Evolutionary conservation across 805 yeast species (phyloP).

Genomic region (Ogataea ganodermae): DNA sequence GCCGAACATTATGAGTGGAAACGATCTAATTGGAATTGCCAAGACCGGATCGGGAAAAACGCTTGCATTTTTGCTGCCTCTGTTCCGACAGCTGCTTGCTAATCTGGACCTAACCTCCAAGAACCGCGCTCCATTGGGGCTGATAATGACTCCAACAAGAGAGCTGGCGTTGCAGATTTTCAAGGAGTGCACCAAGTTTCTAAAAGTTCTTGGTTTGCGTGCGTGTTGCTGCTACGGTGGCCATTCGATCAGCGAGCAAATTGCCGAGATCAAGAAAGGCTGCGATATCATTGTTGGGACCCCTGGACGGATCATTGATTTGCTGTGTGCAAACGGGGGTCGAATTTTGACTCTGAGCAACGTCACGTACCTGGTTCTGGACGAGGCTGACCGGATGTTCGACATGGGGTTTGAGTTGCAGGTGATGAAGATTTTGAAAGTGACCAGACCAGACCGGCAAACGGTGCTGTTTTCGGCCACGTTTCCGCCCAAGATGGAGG

Average conservation of each 20-base stretch:
- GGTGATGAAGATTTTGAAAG: slow-evolving; percentile 73
- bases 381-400: slow-evolving; percentile 96
- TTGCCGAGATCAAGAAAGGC: slow-evolving; percentile 74
- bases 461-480: slow-evolving; percentile 94
- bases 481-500: slow-evolving; percentile 78
- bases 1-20: slow-evolving; percentile 87
- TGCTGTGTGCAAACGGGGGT: slow-evolving; percentile 81
- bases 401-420: slow-evolving; percentile 98
- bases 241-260: slow-evolving; percentile 76
- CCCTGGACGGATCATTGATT: slow-evolving; percentile 91
- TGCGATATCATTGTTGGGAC: slow-evolving; percentile 86
- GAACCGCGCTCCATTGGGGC: slow-evolving; percentile 75
- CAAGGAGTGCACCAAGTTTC: slow-evolving; percentile 63
- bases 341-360: slow-evolving; percentile 66
- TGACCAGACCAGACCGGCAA: slow-evolving; percentile 82
- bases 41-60: slow-evolving; percentile 98
- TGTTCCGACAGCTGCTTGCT: slow-evolving; percentile 80
- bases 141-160: slow-evolving; percentile 87
- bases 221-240: slow-evolving; percentile 92
- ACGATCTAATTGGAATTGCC: slow-evolving; percentile 91
- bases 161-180: slow-evolving; percentile 86
- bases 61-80: slow-evolving; percentile 79
- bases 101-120: slow-evolving; percentile 47
- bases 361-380: slow-evolving; percentile 82
- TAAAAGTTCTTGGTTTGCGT: slow-evolving; percentile 48